Evolutionary conservation across 1,284 basidiomycete genomes (phyloP), one percentile per base, ranked within the genome.

Genomic region (Ganoderma multipileum): DNA sequence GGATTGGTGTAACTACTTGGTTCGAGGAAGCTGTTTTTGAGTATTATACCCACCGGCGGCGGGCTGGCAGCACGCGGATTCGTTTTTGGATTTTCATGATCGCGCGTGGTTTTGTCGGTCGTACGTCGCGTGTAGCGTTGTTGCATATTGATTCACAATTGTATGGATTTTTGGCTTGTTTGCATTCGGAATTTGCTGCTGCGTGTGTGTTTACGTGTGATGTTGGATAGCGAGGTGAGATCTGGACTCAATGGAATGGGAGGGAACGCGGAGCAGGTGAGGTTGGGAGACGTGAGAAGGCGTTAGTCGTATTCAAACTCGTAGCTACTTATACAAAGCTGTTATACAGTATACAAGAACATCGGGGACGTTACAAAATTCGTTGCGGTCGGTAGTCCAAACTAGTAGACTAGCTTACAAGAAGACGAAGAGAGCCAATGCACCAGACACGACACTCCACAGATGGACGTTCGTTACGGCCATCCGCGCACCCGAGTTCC

Each of bases 61-160:
- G 44, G 18, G n/a, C 57, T 59, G 57, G 60, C 60, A 18, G 23
- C 42, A 62, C 61, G 33, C 44, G 28, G 39, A 36, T 47, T 61
- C 26, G 26, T 20, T 36, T 58, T 62, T 50, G 44, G 47, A 36
- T 63, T 63, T 47, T 63, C n/a, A 14, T n/a, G n/a, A n/a, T n/a
- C n/a, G 26, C 57, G 36, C 23, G 55, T 30, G 30, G n/a, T 61
- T 61, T 20, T 30, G 44, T 47, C n/a, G 26, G 61, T 50, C 42
- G 61, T n/a, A n/a, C n/a, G 1, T 61, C 47, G 61, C n/a, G 16
- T n/a, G n/a, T 41, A 41, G 61, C 42, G 38, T 42, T 64, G 63
- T 64, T 64, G 66, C 66, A 52, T 52, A 59, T 42, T 26, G 39
- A 36, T 7, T 52, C 38, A 38, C 55, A 67, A 67, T 67, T 67